Conservation (phyloP, 176 grass and related monocot genomes). For the Lolium multiflorum region DNA sequence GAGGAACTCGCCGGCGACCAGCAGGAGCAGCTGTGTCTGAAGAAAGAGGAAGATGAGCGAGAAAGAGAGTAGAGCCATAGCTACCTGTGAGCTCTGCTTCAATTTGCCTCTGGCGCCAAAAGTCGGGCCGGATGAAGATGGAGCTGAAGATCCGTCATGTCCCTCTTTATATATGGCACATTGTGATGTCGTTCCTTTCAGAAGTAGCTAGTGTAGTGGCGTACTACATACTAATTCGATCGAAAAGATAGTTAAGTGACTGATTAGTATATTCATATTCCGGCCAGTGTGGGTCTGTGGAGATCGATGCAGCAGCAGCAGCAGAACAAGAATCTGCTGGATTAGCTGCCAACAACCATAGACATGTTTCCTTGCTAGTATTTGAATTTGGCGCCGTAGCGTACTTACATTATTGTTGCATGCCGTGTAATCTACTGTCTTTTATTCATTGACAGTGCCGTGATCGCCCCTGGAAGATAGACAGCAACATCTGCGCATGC, state of each 20-base stretch:
- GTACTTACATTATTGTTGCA: constrained; percentile 19
- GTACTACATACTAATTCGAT: background rate
- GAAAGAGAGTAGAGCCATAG: constrained; percentile 1
- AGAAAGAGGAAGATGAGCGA: background rate
- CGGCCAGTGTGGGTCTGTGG: background rate
- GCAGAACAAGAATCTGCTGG: background rate
- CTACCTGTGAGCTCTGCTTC: background rate
- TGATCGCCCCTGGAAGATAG: background rate
- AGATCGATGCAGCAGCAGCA: background rate
- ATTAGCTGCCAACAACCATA: background rate
- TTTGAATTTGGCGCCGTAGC: background rate
- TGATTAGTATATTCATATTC: background rate
- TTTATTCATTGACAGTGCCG: constrained; percentile 20
- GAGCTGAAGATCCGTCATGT: background rate
- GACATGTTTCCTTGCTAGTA: background rate
- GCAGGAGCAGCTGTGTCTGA: constrained; percentile 12
- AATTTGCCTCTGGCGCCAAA: background rate
- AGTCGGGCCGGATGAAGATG: constrained; percentile 9
- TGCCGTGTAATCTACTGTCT: constrained; percentile 28
- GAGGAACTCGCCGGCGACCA: constrained; percentile 42
- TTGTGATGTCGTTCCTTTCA: background rate
- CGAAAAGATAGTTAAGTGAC: background rate
- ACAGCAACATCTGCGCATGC: constrained; percentile 20
- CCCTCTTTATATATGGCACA: background rate
- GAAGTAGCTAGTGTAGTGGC: background rate